Base-by-base conservation (phyloP, 306 rosid genomes). In the Luffa acutangula region DNA sequence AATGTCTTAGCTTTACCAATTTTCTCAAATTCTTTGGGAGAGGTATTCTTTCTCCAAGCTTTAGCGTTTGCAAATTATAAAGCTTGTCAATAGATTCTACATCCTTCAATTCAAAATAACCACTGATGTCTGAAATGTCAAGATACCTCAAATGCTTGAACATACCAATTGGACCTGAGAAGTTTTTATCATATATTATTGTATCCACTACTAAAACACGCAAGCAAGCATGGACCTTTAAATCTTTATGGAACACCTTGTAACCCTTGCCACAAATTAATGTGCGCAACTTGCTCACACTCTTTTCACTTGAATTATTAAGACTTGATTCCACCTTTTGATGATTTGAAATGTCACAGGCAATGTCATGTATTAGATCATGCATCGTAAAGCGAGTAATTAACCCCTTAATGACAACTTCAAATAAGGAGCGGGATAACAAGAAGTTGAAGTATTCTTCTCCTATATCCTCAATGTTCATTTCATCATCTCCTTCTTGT, bases 101-200 rank as follows among this genome's bases (percentile, higher is more conserved):
- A 13, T 66, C 13, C 41, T 71, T 18, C 6, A 11, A 15, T 69
- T 6, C 1, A 11, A 9, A 37, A 17, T 6, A 5, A 25, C 31
- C 31, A 25, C 31, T 25, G 31, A 25, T 25, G 31, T 25, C 1
- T 34, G 13, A 14, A 39, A 65, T 43, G 49, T 79, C 48, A 1
- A 79, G 67, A 66, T 79, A 79, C 76, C 73, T 58, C 46, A 80
- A 57, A 52, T 48, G 48, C 34, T 59, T 72, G 9, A 80, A 37
- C 36, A 21, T 48, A 2, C 58, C 78, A 58, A 80, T 9, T 18
- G 83, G 57, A 15, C 7, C 5, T 3, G 78, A 58, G 7, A 72
- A 10, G 31, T 25, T 12, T 71, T 34, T 53, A 2, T 3, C 13
- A 39, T 15, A 42, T 56, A 18, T 17, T 3, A 25, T 2, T 2